Evolutionary conservation across 768 basidiomycete species (phyloP).

Genomic region (Suillus ampliporus): DNA sequence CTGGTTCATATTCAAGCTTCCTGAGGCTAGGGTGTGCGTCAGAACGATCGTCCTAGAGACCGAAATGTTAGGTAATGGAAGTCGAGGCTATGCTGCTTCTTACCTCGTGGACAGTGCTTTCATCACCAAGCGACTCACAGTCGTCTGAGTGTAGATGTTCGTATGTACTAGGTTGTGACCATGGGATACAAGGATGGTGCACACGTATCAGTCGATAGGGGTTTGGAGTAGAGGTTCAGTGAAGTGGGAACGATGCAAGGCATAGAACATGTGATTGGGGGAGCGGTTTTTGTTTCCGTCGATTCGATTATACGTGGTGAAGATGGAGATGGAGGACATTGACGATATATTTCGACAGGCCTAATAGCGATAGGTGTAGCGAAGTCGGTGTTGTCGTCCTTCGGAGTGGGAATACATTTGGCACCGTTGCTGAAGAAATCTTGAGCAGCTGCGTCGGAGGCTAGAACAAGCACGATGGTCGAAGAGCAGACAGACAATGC

Average conservation of each 20-base stretch:
- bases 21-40: too few relatives aligned
- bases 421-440: background rate
- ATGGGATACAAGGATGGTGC: background rate
- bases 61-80: background rate
- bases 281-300: too few relatives aligned
- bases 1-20: too few relatives aligned
- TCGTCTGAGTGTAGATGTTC: background rate
- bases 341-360: too few relatives aligned
- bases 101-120: background rate
- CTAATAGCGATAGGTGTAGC: too few relatives aligned
- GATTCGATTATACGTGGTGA: too few relatives aligned
- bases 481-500: background rate
- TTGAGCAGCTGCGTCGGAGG: background rate
- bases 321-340: too few relatives aligned
- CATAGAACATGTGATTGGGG: too few relatives aligned
- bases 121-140: background rate
- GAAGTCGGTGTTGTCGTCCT: background rate
- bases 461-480: background rate
- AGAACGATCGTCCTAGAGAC: background rate
- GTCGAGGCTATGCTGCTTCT: background rate
- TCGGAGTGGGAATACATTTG: background rate
- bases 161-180: background rate
- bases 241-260: too few relatives aligned
- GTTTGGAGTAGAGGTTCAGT: too few relatives aligned
- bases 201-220: background rate